Percentiles rank a stretch among this genome's conserved stretches.
These are phyloP conservation scores for Cytospora schulzeri DNA, from an alignment of 2,329 filamentous ascomycete genomes.

Conservation along the genomic window DNA sequence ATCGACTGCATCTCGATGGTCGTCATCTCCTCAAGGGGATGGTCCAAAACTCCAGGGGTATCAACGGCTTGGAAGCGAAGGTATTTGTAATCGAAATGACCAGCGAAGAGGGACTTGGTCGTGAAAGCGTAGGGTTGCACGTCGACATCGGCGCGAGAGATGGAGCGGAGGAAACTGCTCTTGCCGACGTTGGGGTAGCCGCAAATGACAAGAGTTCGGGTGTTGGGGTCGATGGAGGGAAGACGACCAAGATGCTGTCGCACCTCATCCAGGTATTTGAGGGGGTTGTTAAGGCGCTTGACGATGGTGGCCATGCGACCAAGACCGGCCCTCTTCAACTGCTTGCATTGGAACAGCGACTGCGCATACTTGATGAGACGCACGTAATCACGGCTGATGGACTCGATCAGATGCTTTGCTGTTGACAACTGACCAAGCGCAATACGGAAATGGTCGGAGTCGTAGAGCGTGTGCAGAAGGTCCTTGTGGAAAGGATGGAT, in stretches of 20 bases:
- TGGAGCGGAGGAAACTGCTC: slow-evolving; percentile 89
- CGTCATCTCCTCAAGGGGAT: slow-evolving; percentile 98
- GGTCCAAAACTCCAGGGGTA: slow-evolving; percentile 96
- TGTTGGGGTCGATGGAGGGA: slow-evolving; percentile 97
- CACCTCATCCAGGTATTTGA: slow-evolving; percentile 94
- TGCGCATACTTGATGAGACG: slow-evolving; percentile 89
- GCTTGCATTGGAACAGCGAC: slow-evolving; percentile 97
- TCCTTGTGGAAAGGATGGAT: slow-evolving; percentile 53
- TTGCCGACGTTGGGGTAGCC: slow-evolving; percentile 98
- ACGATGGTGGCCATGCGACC: slow-evolving; percentile 98
- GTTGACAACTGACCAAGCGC: slow-evolving; percentile 95
- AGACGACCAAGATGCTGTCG: slow-evolving; percentile 96
- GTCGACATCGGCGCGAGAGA: slow-evolving; percentile 93
- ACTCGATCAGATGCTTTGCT: slow-evolving; percentile 95
- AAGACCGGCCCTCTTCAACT: slow-evolving; percentile 92
- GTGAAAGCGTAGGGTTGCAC: slow-evolving; percentile 98
- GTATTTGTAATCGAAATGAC: slow-evolving; percentile 97
- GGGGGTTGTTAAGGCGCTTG: slow-evolving; percentile 90
- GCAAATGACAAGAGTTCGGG: slow-evolving; percentile 91
- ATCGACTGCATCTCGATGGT: slow-evolving; percentile 99
- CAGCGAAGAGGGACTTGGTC: slow-evolving; percentile 95
- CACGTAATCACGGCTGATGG: slow-evolving; percentile 93
- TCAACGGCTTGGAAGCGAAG: slow-evolving; percentile 79
- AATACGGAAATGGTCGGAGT: slow-evolving; percentile 96
- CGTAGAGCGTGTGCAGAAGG: slow-evolving; percentile 96